These are phyloP conservation scores for Salvia sclarea DNA, from an alignment of 305 asterid genomes.

Conservation along the genomic window DNA sequence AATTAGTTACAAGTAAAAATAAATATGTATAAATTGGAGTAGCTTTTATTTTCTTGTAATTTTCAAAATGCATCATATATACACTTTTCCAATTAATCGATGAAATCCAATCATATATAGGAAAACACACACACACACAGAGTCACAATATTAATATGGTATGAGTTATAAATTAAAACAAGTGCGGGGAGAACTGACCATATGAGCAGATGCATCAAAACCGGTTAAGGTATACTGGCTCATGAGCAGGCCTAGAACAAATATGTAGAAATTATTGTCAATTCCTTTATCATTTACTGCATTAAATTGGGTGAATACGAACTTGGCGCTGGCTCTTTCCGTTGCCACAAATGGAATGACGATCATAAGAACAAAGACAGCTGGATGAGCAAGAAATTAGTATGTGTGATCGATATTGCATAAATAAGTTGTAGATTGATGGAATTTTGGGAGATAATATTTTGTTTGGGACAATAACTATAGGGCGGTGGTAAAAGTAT, in stretches of 20 bases:
- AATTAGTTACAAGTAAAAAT: too few relatives aligned
- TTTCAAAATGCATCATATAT: too few relatives aligned
- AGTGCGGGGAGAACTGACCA: conserved; percentile 65
- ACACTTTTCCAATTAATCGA: too few relatives aligned
- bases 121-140: too few relatives aligned
- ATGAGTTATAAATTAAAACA: conserved; percentile 8
- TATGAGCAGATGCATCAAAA: conserved; percentile 91
- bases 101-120: too few relatives aligned
- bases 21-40: too few relatives aligned
- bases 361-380: conserved; percentile 92
- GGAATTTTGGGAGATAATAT: too few relatives aligned
- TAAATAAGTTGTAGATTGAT: too few relatives aligned
- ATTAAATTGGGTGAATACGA: conserved; percentile 79
- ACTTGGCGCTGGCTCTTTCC: conserved; percentile 67
- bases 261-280: conserved; percentile 61
- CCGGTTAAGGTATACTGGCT: conserved; percentile 88
- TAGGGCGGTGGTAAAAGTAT: too few relatives aligned
- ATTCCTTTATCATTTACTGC: conserved; percentile 70
- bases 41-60: too few relatives aligned
- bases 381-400: conserved; percentile 39
- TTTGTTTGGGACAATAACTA: too few relatives aligned
- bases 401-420: not conserved
- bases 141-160: too few relatives aligned
- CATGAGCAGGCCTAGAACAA: conserved; percentile 85
- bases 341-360: conserved; percentile 81